Evolutionary conservation across 257 asterid genomes (phyloP).

Genomic region (Plectranthus barbatus): DNA sequence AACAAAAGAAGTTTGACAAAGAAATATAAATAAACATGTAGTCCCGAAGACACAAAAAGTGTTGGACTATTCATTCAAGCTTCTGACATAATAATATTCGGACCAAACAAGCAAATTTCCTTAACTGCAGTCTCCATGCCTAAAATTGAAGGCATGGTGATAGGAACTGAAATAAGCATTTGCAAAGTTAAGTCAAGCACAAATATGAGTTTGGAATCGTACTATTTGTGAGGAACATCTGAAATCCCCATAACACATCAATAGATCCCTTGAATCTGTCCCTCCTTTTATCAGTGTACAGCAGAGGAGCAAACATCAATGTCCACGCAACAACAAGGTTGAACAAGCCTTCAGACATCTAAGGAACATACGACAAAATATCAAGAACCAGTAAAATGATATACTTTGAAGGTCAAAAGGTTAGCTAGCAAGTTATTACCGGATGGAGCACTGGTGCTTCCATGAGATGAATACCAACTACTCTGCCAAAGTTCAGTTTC

Average conservation of each 20-base stretch:
- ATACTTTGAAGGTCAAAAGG: background rate
- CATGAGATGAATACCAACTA: conserved; percentile 78
- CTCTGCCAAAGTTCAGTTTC: conserved; percentile 54
- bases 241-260: conserved; percentile 77
- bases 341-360: conserved; percentile 96
- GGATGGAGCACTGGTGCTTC: conserved; percentile 74
- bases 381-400: conserved; percentile 4
- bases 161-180: background rate
- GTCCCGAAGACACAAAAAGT: no score
- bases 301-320: conserved; percentile 80
- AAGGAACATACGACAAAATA: conserved; percentile 11
- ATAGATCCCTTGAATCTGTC: conserved; percentile 66
- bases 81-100: background rate
- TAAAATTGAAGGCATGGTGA: background rate
- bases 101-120: background rate
- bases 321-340: conserved; percentile 96
- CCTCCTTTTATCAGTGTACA: conserved; percentile 70
- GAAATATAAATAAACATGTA: no score
- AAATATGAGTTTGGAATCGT: conserved; percentile 20
- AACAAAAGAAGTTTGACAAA: no score
- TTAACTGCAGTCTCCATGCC: background rate
- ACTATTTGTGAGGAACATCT: conserved; percentile 96
- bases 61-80: background rate
- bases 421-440: conserved; percentile 25
- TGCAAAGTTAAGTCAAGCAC: background rate